These are phyloP conservation scores for Phytophthora sojae DNA, from an alignment of 352 stramenopile genomes.

Conservation along the genomic window DNA sequence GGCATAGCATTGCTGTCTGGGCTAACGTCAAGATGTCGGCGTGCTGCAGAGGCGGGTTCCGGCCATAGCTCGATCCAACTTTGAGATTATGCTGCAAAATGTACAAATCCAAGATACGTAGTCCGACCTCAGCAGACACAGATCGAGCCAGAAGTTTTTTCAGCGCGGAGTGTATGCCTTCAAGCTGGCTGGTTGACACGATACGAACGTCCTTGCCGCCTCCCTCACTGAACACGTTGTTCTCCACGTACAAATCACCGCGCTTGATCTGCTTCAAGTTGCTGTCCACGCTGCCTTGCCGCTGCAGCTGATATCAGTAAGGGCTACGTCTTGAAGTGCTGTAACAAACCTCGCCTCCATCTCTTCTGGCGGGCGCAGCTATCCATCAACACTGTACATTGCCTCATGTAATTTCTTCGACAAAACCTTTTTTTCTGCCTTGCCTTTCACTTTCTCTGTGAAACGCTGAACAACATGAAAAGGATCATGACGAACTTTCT, in stretches of 20 bases:
- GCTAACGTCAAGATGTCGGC: not conserved
- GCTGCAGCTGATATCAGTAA: not conserved
- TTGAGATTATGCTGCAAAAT: conserved; percentile 11
- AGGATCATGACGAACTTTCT: not conserved
- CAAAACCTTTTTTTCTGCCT: not conserved
- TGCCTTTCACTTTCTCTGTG: not conserved
- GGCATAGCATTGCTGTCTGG: not conserved
- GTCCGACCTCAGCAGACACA: conserved; percentile 1
- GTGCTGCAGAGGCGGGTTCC: conserved; percentile 4
- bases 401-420: not conserved
- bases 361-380: not conserved
- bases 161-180: not conserved
- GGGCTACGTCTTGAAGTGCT: not conserved
- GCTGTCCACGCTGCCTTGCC: not conserved
- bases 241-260: conserved; percentile 5
- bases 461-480: not conserved
- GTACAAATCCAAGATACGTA: conserved; percentile 5
- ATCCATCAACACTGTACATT: conserved; percentile 1
- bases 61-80: not conserved
- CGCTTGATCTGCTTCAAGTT: conserved; percentile 6
- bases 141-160: not conserved
- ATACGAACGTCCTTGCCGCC: not conserved
- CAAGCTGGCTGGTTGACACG: conserved; percentile 1
- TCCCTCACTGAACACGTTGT: not conserved
- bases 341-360: not conserved